These are phyloP conservation scores for Xerocomus brunneocitrinus DNA, from an alignment of 768 basidiomycete species.

Conservation along the genomic window DNA sequence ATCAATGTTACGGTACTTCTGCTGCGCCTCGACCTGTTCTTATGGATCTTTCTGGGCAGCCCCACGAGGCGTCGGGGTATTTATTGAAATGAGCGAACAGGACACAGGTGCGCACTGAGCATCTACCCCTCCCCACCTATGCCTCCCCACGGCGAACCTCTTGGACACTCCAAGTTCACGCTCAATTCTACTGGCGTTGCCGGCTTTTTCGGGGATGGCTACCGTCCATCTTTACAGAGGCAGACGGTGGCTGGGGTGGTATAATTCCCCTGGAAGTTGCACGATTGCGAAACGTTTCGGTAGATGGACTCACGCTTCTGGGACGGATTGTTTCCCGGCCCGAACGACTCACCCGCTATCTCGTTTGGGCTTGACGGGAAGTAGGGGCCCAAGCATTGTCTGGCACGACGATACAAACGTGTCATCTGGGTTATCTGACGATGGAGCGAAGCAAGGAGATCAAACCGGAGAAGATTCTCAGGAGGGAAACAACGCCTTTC, in stretches of 20 bases:
- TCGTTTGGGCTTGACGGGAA: conserved; percentile 29
- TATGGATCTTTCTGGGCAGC: background rate
- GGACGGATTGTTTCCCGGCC: conserved; percentile 31
- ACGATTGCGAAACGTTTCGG: conserved; percentile 31
- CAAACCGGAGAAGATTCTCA: background rate
- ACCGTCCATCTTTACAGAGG: conserved; percentile 30
- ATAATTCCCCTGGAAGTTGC: conserved; percentile 34
- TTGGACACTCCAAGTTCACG: conserved; percentile 6
- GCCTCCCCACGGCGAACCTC: conserved; percentile 10
- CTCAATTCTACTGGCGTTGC: conserved; percentile 31
- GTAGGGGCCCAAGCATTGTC: conserved; percentile 27
- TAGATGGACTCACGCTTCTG: conserved; percentile 28
- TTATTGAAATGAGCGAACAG: background rate
- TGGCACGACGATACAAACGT: conserved; percentile 25
- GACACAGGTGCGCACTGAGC: background rate
- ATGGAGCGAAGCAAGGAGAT: conserved; percentile 12
- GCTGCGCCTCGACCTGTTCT: background rate
- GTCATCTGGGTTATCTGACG: conserved; percentile 27
- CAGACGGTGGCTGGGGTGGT: conserved; percentile 33
- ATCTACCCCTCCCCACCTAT: background rate
- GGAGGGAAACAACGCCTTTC: conserved; percentile 9
- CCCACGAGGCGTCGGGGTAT: background rate
- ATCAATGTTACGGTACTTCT: background rate
- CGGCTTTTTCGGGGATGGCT: conserved; percentile 35
- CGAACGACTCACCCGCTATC: conserved; percentile 20